Evolutionary conservation across 2,329 filamentous ascomycete genomes (phyloP).

Genomic region (Botrytis porri): DNA sequence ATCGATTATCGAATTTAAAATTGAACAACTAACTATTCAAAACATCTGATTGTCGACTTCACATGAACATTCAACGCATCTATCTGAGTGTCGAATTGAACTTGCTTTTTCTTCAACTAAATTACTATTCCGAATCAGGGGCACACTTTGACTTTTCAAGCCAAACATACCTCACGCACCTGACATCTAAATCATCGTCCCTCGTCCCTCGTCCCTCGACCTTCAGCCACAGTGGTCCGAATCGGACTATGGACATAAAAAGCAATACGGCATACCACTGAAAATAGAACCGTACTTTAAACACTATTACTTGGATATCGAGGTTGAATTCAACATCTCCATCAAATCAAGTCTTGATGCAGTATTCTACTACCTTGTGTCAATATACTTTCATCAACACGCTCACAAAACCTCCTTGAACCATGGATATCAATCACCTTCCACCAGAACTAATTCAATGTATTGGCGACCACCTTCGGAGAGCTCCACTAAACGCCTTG

Average conservation of each 20-base stretch:
- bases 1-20: background rate
- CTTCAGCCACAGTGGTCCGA: background rate
- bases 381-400: background rate
- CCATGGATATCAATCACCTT: constrained; percentile 13
- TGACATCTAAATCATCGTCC: background rate
- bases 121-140: background rate
- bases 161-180: background rate
- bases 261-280: background rate
- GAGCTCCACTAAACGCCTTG: constrained; percentile 14
- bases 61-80: background rate
- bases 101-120: background rate
- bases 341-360: constrained; percentile 14
- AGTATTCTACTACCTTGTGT: background rate
- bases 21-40: background rate
- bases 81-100: background rate
- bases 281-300: background rate
- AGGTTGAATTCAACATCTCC: background rate
- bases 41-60: background rate
- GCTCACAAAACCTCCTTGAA: background rate
- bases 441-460: constrained; percentile 18
- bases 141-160: background rate
- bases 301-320: background rate
- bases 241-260: background rate
- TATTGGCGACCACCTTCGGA: constrained; percentile 8
- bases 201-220: background rate